Base-by-base conservation (phyloP, 352 stramenopile genomes). In the Phytophthora pistaciae region DNA sequence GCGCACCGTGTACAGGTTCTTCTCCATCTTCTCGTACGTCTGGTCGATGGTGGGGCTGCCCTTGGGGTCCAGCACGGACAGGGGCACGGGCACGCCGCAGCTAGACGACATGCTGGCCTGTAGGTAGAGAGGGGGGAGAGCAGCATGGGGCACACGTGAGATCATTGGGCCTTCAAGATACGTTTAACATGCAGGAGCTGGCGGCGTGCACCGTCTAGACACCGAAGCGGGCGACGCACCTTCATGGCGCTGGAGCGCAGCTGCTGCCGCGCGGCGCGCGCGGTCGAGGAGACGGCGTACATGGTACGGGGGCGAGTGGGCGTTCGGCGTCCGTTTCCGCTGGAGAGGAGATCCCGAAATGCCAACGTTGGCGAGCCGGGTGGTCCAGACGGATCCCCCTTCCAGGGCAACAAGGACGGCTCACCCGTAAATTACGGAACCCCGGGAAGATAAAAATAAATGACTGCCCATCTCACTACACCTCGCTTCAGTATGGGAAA, bases 1-100 rank as follows among this genome's bases (percentile, higher is more conserved):
- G 85, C 93, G 91, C 66, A 97, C 91, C 46, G 85, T 91, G 83
- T 86, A 70, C 31, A 97, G 76, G 78, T 96, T 97, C 79, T 92
- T 93, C 75, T 95, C 91, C 75, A 97, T 97, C 86, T 96, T 98
- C 63, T 91, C 85, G 79, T 98, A 98, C 16, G 92, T 95, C 74
- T 96, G 84, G 64, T 98, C 91, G 75, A 98, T 98, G 60, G 93
- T 98, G 50, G 92, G 91, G 78, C 91, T 97, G 42, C 93, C 93
- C 59, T 91, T 86, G 44, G 93, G 93, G 80, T 98, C 93, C 31
- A 98, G 79, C 63, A 97, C 91, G 50, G 89, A 97, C 50, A 98
- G 79, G 42, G 91, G 93, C 67, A 95, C 91, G 14, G 78, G 72
- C 57, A 87, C 74, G 65, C 88, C 81, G 80, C 85, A 94, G 70